Conservation (phyloP, 1,284 basidiomycete species). For the Trichosporon coremiiforme region DNA sequence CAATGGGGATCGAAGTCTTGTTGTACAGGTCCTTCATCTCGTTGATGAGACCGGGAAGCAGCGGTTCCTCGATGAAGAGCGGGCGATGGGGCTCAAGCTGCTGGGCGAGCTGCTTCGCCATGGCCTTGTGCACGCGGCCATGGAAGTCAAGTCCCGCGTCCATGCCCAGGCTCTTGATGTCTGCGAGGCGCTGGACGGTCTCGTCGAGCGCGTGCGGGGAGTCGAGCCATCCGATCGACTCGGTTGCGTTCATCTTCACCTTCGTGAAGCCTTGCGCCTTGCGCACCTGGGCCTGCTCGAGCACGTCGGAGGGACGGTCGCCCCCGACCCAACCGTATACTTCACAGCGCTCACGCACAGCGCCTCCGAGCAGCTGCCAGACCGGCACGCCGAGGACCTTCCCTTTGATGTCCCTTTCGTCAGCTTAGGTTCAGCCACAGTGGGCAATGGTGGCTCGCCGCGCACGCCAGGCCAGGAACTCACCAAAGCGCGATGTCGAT, state of each 20-base stretch:
- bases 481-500: conserved; percentile 62
- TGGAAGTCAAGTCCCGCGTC: conserved; percentile 65
- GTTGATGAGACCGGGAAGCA: conserved; percentile 61
- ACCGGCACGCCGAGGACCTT: conserved; percentile 74
- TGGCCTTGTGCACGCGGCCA: conserved; percentile 66
- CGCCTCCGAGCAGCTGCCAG: conserved; percentile 73
- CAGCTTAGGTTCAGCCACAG: conserved; percentile 52
- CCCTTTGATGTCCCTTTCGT: conserved; percentile 69
- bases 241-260: conserved; percentile 67
- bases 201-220: conserved; percentile 62
- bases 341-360: conserved; percentile 59
- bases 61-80: conserved; percentile 75
- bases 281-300: conserved; percentile 64
- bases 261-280: conserved; percentile 72
- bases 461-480: conserved; percentile 54
- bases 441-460: not conserved
- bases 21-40: conserved; percentile 59
- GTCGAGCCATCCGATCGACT: conserved; percentile 58
- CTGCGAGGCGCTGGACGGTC: conserved; percentile 66
- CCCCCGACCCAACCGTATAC: conserved; percentile 60
- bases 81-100: conserved; percentile 68
- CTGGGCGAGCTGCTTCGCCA: conserved; percentile 74
- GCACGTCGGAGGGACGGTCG: conserved; percentile 67
- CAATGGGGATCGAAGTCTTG: conserved; percentile 59
- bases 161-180: conserved; percentile 66